These are phyloP conservation scores for Dryadomyces sulphureus DNA, from an alignment of 2,329 filamentous ascomycete species.

Conservation along the genomic window DNA sequence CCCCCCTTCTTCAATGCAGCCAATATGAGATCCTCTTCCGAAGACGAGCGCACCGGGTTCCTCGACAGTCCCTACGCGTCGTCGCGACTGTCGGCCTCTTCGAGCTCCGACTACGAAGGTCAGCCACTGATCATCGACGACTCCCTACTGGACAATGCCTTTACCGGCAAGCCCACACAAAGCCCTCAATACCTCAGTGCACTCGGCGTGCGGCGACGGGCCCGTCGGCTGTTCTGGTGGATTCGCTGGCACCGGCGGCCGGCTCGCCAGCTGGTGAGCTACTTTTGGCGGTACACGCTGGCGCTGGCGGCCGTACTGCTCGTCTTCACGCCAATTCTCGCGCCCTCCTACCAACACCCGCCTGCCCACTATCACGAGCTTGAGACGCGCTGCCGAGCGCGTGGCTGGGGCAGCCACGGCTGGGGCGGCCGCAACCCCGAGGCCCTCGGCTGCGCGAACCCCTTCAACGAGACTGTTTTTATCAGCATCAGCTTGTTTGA, in stretches of 20 bases:
- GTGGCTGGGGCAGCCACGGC: slow-evolving; percentile 10
- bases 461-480: slow-evolving; percentile 49
- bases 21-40: background rate
- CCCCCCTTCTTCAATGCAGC: background rate
- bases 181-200: background rate
- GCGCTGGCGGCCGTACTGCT: slow-evolving; percentile 38
- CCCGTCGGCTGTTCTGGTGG: background rate
- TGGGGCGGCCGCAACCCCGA: slow-evolving; percentile 6
- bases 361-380: slow-evolving; percentile 23
- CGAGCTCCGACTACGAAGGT: background rate
- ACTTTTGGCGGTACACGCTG: slow-evolving; percentile 8
- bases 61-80: background rate
- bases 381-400: slow-evolving; percentile 16
- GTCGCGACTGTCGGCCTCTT: background rate
- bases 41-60: slow-evolving; percentile 5
- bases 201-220: background rate
- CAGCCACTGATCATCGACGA: background rate
- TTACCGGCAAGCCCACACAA: background rate
- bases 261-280: background rate
- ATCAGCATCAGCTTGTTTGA: slow-evolving; percentile 61
- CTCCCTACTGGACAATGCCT: background rate
- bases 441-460: slow-evolving; percentile 22
- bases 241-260: background rate
- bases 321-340: slow-evolving; percentile 17
- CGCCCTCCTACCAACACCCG: slow-evolving; percentile 26